Percentiles rank a stretch among this genome's conserved stretches.
These are phyloP conservation scores for Kwoniella pini DNA, from an alignment of 768 basidiomycete genomes.

Conservation along the genomic window DNA sequence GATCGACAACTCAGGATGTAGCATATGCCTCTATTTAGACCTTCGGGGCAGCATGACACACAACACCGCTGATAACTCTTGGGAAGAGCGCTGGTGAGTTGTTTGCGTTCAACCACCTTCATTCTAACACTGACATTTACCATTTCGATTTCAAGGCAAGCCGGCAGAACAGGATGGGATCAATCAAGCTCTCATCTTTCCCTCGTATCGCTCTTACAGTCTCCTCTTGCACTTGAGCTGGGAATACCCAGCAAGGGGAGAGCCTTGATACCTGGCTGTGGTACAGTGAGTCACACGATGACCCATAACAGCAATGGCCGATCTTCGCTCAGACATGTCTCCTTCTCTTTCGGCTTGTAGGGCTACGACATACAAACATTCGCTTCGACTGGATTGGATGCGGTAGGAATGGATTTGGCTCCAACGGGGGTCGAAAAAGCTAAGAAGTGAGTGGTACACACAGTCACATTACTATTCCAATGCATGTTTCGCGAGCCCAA, in stretches of 20 bases:
- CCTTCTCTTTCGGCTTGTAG: too few species aligned
- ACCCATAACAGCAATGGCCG: too few species aligned
- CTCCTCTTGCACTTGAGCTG: constrained; percentile 14
- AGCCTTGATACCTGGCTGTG: constrained; percentile 41
- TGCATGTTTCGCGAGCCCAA: background rate
- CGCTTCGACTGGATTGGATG: constrained; percentile 35
- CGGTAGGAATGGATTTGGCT: constrained; percentile 42
- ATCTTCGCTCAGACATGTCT: too few species aligned
- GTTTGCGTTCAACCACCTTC: background rate
- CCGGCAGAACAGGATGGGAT: constrained; percentile 36
- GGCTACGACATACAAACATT: constrained; percentile 48
- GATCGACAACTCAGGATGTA: too few species aligned
- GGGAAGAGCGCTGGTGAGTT: constrained; percentile 36
- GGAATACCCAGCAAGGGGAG: constrained; percentile 25
- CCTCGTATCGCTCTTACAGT: constrained; percentile 8
- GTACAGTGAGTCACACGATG: constrained; percentile 30
- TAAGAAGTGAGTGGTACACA: constrained; percentile 20
- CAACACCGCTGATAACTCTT: constrained; percentile 4
- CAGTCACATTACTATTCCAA: background rate
- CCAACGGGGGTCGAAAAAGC: constrained; percentile 41
- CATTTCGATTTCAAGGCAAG: constrained; percentile 15
- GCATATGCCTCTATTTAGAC: too few species aligned
- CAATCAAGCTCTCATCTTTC: constrained; percentile 27
- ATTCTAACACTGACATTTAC: background rate
- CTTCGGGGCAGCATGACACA: background rate